phyloP scores from a whole-genome alignment of 371 early-diverging fungal genomes.

The Coemansia sp. region DNA sequence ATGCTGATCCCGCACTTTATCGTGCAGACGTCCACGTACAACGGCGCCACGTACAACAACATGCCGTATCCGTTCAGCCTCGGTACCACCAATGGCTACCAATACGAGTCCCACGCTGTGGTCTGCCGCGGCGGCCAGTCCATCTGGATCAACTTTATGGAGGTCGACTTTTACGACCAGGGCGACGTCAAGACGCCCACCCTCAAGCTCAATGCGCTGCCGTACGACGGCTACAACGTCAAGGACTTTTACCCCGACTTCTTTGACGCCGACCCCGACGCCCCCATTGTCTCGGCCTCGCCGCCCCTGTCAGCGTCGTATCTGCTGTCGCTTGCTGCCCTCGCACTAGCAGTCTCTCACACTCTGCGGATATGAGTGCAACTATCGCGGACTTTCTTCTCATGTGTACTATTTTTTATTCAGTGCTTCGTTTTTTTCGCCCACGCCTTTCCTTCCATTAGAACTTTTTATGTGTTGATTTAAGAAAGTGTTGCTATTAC shows the following conservation, averaged over 20 bases:
- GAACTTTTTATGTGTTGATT: slow-evolving; percentile 2
- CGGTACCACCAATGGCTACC: slow-evolving; percentile 41
- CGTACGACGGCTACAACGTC: slow-evolving; percentile 21
- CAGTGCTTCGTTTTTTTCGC: not conserved
- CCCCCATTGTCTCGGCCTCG: slow-evolving; percentile 3
- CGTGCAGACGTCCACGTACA: slow-evolving; percentile 36
- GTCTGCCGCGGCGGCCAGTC: slow-evolving; percentile 43
- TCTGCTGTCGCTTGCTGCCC: not conserved
- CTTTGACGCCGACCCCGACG: slow-evolving; percentile 28
- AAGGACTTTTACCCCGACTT: slow-evolving; percentile 41
- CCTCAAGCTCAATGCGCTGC: slow-evolving; percentile 36
- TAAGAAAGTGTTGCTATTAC: not conserved
- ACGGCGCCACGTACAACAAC: slow-evolving; percentile 24
- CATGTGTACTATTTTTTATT: not conserved
- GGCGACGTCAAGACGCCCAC: slow-evolving; percentile 38
- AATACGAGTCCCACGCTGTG: slow-evolving; percentile 40
- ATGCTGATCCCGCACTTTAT: slow-evolving; percentile 46
- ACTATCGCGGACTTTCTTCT: not conserved
- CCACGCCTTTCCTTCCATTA: not conserved
- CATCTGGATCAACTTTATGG: slow-evolving; percentile 48
- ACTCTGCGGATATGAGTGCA: slow-evolving; percentile 18
- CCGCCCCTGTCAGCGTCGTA: not conserved
- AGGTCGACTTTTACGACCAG: slow-evolving; percentile 49
- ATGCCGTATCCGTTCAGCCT: slow-evolving; percentile 46
- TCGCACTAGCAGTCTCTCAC: not conserved